Evolutionary conservation across 106 monocot species (phyloP).

Genomic region (Chionographis japonica): DNA sequence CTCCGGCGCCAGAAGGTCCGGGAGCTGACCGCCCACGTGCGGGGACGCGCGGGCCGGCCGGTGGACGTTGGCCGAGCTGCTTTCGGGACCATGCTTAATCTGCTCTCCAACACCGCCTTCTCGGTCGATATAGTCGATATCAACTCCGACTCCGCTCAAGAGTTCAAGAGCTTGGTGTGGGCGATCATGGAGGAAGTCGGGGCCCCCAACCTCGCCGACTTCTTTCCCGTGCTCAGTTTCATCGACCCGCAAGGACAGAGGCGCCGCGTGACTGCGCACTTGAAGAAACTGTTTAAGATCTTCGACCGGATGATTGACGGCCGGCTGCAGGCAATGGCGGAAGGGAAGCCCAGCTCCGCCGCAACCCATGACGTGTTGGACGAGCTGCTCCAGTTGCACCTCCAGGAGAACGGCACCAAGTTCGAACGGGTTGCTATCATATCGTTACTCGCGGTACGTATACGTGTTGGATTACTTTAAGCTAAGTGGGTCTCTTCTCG

Average conservation of each 20-base stretch:
- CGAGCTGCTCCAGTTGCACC: conserved; percentile 10
- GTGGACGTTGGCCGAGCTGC: conserved; percentile 24
- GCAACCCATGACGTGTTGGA: neutral
- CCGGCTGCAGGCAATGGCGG: neutral
- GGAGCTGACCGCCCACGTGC: conserved; percentile 19
- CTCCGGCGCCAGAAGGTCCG: conserved; percentile 28
- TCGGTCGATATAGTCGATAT: conserved; percentile 22
- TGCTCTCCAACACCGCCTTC: conserved; percentile 36
- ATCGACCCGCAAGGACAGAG: conserved; percentile 22
- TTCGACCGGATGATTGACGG: conserved; percentile 1
- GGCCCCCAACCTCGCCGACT: conserved; percentile 39
- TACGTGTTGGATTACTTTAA: too few species aligned
- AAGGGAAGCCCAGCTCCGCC: neutral
- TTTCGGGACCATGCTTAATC: conserved; percentile 22
- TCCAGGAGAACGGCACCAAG: neutral
- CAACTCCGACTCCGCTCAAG: neutral
- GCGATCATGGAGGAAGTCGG: conserved; percentile 22
- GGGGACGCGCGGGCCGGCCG: neutral
- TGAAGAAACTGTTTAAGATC: conserved; percentile 2
- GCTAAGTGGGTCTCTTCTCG: neutral
- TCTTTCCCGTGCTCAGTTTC: conserved; percentile 19
- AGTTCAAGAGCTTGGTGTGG: conserved; percentile 19
- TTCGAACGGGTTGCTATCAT: conserved; percentile 2
- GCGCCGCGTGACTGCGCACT: neutral
- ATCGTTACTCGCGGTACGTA: conserved; percentile 2